These are phyloP conservation scores for Multifurca ochricompacta DNA, from an alignment of 768 basidiomycete species.

Conservation along the genomic window DNA sequence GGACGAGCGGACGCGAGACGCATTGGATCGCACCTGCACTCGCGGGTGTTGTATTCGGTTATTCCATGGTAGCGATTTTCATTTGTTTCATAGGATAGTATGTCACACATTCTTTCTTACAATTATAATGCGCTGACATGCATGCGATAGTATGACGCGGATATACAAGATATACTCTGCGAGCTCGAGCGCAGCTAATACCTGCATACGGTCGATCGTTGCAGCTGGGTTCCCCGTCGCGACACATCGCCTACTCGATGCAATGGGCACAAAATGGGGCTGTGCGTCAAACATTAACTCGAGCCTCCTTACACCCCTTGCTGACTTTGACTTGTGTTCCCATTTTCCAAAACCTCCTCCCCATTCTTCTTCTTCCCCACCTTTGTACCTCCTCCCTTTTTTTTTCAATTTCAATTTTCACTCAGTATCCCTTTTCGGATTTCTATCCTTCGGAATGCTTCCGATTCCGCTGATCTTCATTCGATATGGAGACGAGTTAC, in stretches of 20 bases:
- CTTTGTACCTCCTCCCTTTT: too few species aligned
- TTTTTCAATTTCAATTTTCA: too few species aligned
- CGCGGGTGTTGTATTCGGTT: conserved; percentile 23
- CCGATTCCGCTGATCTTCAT: conserved; percentile 25
- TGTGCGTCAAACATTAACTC: conserved; percentile 18
- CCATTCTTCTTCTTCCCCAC: too few species aligned
- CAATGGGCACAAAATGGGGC: conserved; percentile 24
- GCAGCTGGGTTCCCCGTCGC: conserved; percentile 22
- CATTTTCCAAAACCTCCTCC: too few species aligned
- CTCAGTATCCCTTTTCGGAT: conserved; percentile 23
- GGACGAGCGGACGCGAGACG: conserved; percentile 22
- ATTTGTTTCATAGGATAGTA: conserved; percentile 23
- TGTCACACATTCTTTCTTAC: not conserved
- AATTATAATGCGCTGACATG: too few species aligned
- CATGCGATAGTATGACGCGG: conserved; percentile 18
- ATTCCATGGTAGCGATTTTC: conserved; percentile 20
- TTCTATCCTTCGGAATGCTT: conserved; percentile 21
- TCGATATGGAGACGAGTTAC: conserved; percentile 22
- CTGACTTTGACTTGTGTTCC: too few species aligned
- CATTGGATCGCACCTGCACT: conserved; percentile 23
- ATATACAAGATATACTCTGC: conserved; percentile 22
- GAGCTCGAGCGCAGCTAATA: conserved; percentile 21
- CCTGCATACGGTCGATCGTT: conserved; percentile 20
- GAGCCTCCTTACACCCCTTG: too few species aligned
- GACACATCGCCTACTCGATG: conserved; percentile 18